Base-by-base conservation (phyloP, 495 filamentous ascomycete genomes). In the Chaetomium cochliodes region DNA sequence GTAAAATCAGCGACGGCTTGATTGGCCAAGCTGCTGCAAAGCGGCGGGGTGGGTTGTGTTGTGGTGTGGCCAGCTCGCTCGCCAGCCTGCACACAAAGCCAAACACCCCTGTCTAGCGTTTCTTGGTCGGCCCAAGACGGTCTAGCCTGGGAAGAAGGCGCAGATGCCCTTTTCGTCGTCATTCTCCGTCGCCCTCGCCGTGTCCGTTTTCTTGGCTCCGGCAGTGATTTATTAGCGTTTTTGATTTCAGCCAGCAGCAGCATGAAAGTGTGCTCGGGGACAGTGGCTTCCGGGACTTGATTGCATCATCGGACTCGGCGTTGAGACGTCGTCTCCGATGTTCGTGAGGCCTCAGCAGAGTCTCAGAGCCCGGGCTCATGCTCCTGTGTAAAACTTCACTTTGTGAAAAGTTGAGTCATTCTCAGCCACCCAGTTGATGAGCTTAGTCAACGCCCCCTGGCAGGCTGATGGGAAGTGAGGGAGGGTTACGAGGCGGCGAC, bases 1-100 rank as follows among this genome's bases (percentile, higher is more conserved):
- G 57, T 54, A 66, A 47, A 70, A 61, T 70, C 68, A 60, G 67
- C 58, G 50, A 23, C 18, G 55, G 60, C 60, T 44, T 74, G 71
- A 75, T 75, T 75, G 73, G 73, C 65, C 42, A 18, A 53, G 56
- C 41, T 68, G 55, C 68, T 71, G 67, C 67, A 70, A n/a, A 58
- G 50, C 63, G 69, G 72, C 68, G 69, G 72, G 69, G 70, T 54
- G 62, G 47, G 59, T 52, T 52, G 64, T 61, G 63, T 58, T 53
- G 56, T 68, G 70, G 56, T 68, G 70, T 71, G 70, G 70, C 70
- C 65, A 72, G 63, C 67, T 67, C 70, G 65, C 65, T 42, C 62
- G 63, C 57, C 66, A 57, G 64, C 56, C 62, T 55, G 59, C 65
- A 61, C 71, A 23, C 46, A 50, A 50, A 50, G 46, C 1, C 46